Evolutionary conservation across 2,329 filamentous ascomycete genomes (phyloP).

Genomic region (Xenoacremonium recifei): DNA sequence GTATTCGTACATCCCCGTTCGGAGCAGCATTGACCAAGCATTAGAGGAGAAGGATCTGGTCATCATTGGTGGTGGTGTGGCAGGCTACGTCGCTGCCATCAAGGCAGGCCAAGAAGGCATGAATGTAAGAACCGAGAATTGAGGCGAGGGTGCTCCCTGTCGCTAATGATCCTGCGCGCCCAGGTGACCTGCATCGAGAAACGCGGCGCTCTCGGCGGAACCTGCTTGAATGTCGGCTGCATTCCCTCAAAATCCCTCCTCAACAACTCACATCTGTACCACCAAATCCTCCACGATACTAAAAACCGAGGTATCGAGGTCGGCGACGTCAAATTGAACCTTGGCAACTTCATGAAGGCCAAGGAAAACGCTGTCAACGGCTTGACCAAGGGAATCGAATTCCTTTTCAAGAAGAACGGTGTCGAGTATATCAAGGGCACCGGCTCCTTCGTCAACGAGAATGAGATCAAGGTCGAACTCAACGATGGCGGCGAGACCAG

Average conservation of each 20-base stretch:
- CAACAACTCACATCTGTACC: conserved; percentile 99
- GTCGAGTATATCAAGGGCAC: conserved; percentile 97
- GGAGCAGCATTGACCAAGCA: neutral
- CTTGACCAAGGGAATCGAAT: conserved; percentile 96
- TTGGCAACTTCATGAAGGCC: conserved; percentile 95
- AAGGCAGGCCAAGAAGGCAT: conserved; percentile 97
- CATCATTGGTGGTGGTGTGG: conserved; percentile 96
- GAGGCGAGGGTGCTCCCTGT: too few relatives aligned
- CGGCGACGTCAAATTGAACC: conserved; percentile 93
- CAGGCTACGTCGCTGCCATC: conserved; percentile 97
- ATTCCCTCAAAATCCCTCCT: conserved; percentile 99
- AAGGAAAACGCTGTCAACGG: conserved; percentile 89
- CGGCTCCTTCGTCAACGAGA: conserved; percentile 80
- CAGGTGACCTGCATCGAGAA: conserved; percentile 98
- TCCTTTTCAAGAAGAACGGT: conserved; percentile 98
- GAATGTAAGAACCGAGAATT: too few relatives aligned
- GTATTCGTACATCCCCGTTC: neutral
- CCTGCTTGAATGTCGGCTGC: conserved; percentile 98
- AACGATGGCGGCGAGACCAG: conserved; percentile 88
- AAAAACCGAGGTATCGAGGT: conserved; percentile 98
- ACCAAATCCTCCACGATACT: conserved; percentile 94
- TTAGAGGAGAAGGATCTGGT: conserved; percentile 93
- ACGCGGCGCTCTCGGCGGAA: conserved; percentile 90
- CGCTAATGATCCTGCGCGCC: conserved; percentile 5
- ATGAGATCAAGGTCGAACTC: conserved; percentile 88